A percentile compares a stretch with the other conserved stretches of the same genome.
These are phyloP conservation scores for Blastomyces percursus DNA, from an alignment of 2,329 filamentous ascomycete genomes.

Conservation along the genomic window DNA sequence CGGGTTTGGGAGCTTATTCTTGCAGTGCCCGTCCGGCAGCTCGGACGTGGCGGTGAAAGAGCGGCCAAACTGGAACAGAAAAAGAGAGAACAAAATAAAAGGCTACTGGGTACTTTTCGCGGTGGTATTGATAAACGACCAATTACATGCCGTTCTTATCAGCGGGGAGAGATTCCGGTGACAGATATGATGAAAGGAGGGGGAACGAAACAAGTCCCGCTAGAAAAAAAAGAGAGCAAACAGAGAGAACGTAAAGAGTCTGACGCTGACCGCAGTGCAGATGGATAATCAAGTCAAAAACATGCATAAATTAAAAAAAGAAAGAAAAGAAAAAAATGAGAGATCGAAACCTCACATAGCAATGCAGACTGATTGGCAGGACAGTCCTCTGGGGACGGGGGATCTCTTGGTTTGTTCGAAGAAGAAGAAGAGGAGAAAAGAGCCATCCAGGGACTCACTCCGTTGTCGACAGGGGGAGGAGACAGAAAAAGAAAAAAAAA, in stretches of 20 bases:
- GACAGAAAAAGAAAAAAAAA: neutral
- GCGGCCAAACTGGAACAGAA: too few species aligned
- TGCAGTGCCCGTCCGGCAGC: neutral
- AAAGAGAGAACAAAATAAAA: neutral
- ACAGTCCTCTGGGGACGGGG: neutral
- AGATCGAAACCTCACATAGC: slow-evolving; percentile 5
- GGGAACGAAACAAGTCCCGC: neutral
- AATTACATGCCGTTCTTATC: neutral
- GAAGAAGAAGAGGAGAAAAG: neutral
- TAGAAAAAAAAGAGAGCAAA: neutral
- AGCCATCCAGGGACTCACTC: neutral
- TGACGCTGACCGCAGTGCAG: neutral
- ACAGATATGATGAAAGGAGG: neutral
- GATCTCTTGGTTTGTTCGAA: neutral
- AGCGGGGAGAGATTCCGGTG: neutral
- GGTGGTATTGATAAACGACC: neutral
- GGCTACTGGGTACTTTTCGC: neutral
- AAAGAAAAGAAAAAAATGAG: slow-evolving; percentile 1
- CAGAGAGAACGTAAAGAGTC: neutral
- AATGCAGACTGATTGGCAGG: neutral
- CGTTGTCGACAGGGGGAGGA: too few species aligned
- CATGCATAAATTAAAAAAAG: slow-evolving; percentile 1
- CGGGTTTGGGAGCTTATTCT: neutral
- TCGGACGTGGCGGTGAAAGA: slow-evolving; percentile 2
- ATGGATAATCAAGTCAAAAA: neutral